Evolutionary conservation across 2,329 filamentous ascomycete genomes (phyloP), one percentile per base, ranked within the genome.

Genomic region (Intubia oerlemansii): DNA sequence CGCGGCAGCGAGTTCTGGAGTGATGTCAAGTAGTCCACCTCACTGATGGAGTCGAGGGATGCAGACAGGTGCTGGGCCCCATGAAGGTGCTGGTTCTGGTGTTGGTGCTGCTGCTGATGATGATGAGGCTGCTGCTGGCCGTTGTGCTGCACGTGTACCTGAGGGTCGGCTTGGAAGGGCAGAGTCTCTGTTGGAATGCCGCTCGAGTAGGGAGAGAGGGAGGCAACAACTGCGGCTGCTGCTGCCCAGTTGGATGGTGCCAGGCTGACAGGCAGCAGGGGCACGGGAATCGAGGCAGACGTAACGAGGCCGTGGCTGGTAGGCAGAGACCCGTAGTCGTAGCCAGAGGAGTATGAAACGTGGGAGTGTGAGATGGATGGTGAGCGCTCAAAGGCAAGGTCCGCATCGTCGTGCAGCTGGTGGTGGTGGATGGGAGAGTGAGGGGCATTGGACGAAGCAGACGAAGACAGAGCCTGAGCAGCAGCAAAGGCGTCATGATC

Each of bases 1-100:
- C 62, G 43, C 2, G 50, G 49, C 36, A 57, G 62, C 2, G 57
- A 51, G 29, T 67, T 65, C 44, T 56, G 59, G 37, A 71, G 53
- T 7, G 63, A 48, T 35, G 58, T 58, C 52, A 68, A 36, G 48
- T 71, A 72, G 41, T 71, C 66, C 33, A 63, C 57, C 16, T 72
- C 66, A 42, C 63, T 69, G 31, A 72, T 53, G 3, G 66, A 62
- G 37, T 70, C 66, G 32, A 66, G 52, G 1, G 62, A 63, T 0
- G 60, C 56, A 1, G 62, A 61, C 17, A 67, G 50, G 25, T 56
- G 51, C 17, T 63, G 59, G 7, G n/a, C n/a, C n/a, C n/a, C n/a
- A n/a, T n/a, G n/a, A n/a, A n/a, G 36, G 39, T 34, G 48, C 44
- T 35, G 48, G 47, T 39, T 56, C 17, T 34, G 24, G 10, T 30